These are phyloP conservation scores for Naegleria gruberi DNA, from an alignment of 208 protist genomes.

Conservation along the genomic window DNA sequence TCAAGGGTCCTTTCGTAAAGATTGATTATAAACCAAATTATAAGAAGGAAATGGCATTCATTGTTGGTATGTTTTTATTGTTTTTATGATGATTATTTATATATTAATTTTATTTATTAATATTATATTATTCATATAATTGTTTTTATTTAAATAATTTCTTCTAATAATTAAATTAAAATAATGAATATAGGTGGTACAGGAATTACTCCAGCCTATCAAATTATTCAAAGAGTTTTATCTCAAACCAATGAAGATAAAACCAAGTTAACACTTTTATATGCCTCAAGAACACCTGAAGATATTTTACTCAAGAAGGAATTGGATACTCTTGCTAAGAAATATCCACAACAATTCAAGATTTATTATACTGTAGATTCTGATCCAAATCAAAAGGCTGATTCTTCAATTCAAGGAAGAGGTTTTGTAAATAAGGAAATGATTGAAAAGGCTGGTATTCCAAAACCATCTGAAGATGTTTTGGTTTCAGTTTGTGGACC, in stretches of 20 bases:
- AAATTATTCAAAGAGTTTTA: slow-evolving; percentile 25
- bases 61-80: too few species aligned
- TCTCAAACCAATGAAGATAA: slow-evolving; percentile 23
- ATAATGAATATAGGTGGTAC: too few species aligned
- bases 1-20: slow-evolving; percentile 77
- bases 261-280: slow-evolving; percentile 25
- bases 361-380: slow-evolving; percentile 78
- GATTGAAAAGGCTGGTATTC: not conserved
- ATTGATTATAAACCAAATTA: slow-evolving; percentile 57
- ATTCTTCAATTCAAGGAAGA: slow-evolving; percentile 20
- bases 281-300: slow-evolving; percentile 9
- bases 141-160: too few species aligned
- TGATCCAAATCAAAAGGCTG: slow-evolving; percentile 38
- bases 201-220: slow-evolving; percentile 30
- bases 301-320: slow-evolving; percentile 11
- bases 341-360: slow-evolving; percentile 72
- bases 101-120: too few species aligned
- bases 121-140: too few species aligned
- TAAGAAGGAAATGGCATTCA: slow-evolving; percentile 41
- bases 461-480: not conserved
- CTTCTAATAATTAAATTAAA: too few species aligned
- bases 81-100: too few species aligned
- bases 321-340: slow-evolving; percentile 66
- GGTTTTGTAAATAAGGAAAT: not conserved
- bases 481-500: slow-evolving; percentile 66